phyloP scores from a whole-genome alignment of 345 rosid genomes.

The Bruguiera parviflora region DNA sequence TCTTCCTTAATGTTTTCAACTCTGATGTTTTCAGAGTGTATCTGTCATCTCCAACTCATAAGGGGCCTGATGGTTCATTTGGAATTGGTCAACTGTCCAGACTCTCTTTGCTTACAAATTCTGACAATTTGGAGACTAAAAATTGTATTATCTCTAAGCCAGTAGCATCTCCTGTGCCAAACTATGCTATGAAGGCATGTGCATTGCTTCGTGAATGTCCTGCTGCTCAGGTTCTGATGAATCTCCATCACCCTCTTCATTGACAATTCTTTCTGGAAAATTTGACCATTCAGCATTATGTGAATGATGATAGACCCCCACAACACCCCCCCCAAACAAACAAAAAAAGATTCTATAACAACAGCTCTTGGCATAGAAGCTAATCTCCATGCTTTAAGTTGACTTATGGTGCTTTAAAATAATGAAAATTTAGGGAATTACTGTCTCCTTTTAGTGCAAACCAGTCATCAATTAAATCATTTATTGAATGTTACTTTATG shows the following conservation, averaged over 20 bases:
- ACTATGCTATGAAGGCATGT: slow-evolving; percentile 59
- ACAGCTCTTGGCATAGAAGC: too few relatives aligned
- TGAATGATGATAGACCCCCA: too few relatives aligned
- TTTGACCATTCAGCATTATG: too few relatives aligned
- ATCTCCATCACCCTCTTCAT: not conserved
- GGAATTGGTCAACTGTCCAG: slow-evolving; percentile 26
- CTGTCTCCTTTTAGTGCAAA: too few relatives aligned
- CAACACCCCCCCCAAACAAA: too few relatives aligned
- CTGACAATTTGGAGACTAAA: slow-evolving; percentile 37
- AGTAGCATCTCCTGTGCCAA: slow-evolving; percentile 32
- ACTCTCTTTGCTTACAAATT: slow-evolving; percentile 20
- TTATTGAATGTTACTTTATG: too few relatives aligned
- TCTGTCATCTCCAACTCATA: slow-evolving; percentile 31
- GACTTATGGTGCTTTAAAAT: too few relatives aligned
- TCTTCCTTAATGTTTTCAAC: not conserved
- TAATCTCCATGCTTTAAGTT: too few relatives aligned
- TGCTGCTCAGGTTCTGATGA: slow-evolving; percentile 14
- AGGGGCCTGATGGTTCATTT: slow-evolving; percentile 12
- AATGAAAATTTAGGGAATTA: too few relatives aligned
- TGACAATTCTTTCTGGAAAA: not conserved
- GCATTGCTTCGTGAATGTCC: slow-evolving; percentile 54
- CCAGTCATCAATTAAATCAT: too few relatives aligned
- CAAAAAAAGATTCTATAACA: too few relatives aligned
- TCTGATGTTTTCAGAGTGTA: slow-evolving; percentile 37
- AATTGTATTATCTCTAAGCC: slow-evolving; percentile 22